These are phyloP conservation scores for Ustulina deusta DNA, from an alignment of 2,329 filamentous ascomycete species.

Conservation along the genomic window DNA sequence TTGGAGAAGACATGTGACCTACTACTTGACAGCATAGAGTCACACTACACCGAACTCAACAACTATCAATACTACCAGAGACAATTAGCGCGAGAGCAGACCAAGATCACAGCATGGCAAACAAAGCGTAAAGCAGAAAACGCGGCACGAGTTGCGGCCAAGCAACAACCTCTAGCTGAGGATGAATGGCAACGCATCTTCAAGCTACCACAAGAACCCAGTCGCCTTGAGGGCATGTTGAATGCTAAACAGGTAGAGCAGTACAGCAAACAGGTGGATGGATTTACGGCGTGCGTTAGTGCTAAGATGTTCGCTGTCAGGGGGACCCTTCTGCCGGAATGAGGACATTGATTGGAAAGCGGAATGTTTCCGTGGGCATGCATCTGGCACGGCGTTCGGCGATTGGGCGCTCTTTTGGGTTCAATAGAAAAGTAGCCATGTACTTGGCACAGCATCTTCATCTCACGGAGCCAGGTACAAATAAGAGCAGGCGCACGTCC, in stretches of 20 bases:
- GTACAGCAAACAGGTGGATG: constrained; percentile 96
- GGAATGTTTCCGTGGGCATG: constrained; percentile 45
- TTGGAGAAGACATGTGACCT: constrained; percentile 98
- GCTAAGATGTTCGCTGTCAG: constrained; percentile 99
- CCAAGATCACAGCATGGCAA: constrained; percentile 97
- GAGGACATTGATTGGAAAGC: constrained; percentile 39
- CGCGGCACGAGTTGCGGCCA: constrained; percentile 82
- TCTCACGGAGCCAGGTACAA: constrained; percentile 25
- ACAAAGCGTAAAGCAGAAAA: constrained; percentile 97
- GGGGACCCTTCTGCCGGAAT: constrained; percentile 72
- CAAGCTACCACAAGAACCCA: constrained; percentile 96
- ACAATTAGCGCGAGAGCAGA: constrained; percentile 91
- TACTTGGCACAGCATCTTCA: constrained; percentile 30
- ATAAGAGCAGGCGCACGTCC: constrained; percentile 17
- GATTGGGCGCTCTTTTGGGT: constrained; percentile 45
- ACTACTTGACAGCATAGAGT: constrained; percentile 95
- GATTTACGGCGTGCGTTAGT: constrained; percentile 90
- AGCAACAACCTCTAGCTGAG: constrained; percentile 90
- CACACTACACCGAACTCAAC: constrained; percentile 98
- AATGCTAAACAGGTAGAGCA: constrained; percentile 97
- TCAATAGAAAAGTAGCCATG: constrained; percentile 41
- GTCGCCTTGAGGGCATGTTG: constrained; percentile 90
- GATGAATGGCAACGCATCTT: constrained; percentile 99
- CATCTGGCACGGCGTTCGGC: constrained; percentile 53
- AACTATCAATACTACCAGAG: constrained; percentile 98